Evolutionary conservation across 805 yeast species (phyloP).

Genomic region (Metschnikowia lochheadii): DNA sequence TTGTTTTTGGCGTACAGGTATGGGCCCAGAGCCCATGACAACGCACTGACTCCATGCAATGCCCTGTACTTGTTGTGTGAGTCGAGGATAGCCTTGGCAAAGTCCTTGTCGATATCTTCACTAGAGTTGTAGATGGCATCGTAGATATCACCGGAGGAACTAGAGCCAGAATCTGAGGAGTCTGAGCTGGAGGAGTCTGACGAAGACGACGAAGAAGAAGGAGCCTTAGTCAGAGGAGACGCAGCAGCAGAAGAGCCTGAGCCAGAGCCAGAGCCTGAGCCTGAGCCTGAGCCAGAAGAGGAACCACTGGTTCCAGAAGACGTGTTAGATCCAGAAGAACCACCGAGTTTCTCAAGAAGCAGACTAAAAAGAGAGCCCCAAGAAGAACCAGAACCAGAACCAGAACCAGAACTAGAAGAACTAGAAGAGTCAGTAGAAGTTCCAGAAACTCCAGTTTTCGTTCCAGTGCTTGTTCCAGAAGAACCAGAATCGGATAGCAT

Average conservation of each 20-base stretch:
- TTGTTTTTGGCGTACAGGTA: slow-evolving; percentile 32
- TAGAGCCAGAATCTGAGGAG: neutral
- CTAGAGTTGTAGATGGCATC: slow-evolving; percentile 19
- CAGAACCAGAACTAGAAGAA: neutral
- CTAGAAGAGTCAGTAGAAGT: neutral
- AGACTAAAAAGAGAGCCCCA: slow-evolving; percentile 7
- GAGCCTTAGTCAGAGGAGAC: too few relatives aligned
- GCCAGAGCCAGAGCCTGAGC: neutral
- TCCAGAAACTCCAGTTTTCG: too few relatives aligned
- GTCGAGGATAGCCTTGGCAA: slow-evolving; percentile 29
- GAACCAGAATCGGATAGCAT: neutral
- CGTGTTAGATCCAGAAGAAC: neutral
- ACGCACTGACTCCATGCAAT: slow-evolving; percentile 25
- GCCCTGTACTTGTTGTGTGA: slow-evolving; percentile 34
- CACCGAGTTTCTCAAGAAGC: slow-evolving; percentile 3
- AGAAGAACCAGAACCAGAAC: neutral
- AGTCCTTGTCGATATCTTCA: slow-evolving; percentile 23
- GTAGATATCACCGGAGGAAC: slow-evolving; percentile 14
- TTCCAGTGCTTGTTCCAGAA: neutral
- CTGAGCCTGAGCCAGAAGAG: neutral
- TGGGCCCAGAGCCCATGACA: slow-evolving; percentile 31
- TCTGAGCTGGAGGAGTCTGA: neutral
- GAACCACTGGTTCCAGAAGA: neutral
- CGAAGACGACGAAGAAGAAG: neutral
- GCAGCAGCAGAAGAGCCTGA: neutral